Base-by-base conservation (phyloP, 2,329 filamentous ascomycete genomes). In the Cryphonectria nitschkei region DNA sequence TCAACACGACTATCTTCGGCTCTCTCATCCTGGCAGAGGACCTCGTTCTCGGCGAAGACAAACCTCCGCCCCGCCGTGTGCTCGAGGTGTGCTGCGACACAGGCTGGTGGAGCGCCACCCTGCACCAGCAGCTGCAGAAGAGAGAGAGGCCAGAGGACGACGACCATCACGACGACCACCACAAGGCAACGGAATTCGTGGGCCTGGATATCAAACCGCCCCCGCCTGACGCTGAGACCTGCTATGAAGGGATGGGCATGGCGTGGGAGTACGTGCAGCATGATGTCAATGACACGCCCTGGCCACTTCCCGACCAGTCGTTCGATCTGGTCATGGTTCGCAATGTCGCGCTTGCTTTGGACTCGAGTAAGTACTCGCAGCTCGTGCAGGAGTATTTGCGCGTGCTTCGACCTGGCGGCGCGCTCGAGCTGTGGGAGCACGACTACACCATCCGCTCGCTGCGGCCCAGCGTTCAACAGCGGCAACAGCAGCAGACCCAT, bases 81-180 rank as follows among this genome's bases (percentile, higher is more conserved):
- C 80, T 91, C 46, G 89, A 91, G 74, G 77, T 91, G 66, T 88
- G 87, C 8, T 91, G 89, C 77, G 89, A 89, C 19, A 88, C 85
- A 46, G 89, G 83, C 58, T 84, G 89, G 73, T 91, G 89, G 88
- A 87, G 86, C 32, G 85, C 86, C 79, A 68, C 68, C 72, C 78
- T 71, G 68, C 75, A 37, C 74, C 77, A 68, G 73, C 75, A 67
- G 75, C 77, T 72, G 54, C 74, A 19, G 58, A 67, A 14, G 64
- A 74, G 63, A 11, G 22, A 9, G 22, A 22, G 46, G 19, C 22
- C 22, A n/a, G 46, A 11, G 73, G 76, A 41, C 37, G 34, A 34
- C 34, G 34, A 34, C 37, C 37, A 34, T 34, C 34, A 34, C 34
- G 34, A 34, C 37, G 1, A 39, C 9, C 37, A 39, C 69, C 71